Percentiles rank a stretch among this genome's conserved stretches.
phyloP scores from a whole-genome alignment of 1,284 basidiomycete species.

The Pseudozyma flocculosa region DNA sequence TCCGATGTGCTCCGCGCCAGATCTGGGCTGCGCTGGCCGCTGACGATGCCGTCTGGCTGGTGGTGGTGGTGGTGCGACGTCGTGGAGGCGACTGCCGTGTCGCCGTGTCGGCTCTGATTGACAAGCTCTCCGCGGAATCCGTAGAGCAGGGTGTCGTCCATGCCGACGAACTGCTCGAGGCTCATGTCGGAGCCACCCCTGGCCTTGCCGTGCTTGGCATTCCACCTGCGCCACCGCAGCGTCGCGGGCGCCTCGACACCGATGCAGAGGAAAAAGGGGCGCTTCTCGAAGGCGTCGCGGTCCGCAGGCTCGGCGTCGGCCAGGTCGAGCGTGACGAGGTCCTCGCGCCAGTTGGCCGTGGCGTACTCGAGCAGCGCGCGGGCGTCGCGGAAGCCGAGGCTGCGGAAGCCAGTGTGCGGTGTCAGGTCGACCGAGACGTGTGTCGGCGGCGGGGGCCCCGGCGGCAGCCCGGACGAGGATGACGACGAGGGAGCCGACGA shows the following conservation, averaged over 20 bases:
- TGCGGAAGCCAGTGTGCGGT: no score
- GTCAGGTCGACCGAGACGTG: constrained; percentile 1
- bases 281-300: constrained; percentile 74
- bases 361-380: constrained; percentile 71
- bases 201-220: constrained; percentile 3
- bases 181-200: not conserved
- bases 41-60: no score
- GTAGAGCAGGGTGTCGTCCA: constrained; percentile 47
- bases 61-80: no score
- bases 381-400: constrained; percentile 35
- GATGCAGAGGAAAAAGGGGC: constrained; percentile 87
- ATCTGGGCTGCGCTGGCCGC: not conserved
- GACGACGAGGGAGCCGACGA: not conserved
- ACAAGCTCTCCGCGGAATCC: constrained; percentile 1
- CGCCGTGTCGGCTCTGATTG: no score
- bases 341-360: constrained; percentile 76
- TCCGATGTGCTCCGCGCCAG: not conserved
- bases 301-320: constrained; percentile 59
- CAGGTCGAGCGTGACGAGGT: constrained; percentile 81
- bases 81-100: no score
- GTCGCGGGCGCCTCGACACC: constrained; percentile 81
- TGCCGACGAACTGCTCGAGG: constrained; percentile 48
- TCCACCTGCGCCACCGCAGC: constrained; percentile 41
- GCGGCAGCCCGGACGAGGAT: not conserved
- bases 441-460: not conserved